A percentile compares a stretch with the other conserved stretches of the same genome.
Conservation (phyloP, 306 rosid genomes). For the Pyrus pyrifolia region DNA sequence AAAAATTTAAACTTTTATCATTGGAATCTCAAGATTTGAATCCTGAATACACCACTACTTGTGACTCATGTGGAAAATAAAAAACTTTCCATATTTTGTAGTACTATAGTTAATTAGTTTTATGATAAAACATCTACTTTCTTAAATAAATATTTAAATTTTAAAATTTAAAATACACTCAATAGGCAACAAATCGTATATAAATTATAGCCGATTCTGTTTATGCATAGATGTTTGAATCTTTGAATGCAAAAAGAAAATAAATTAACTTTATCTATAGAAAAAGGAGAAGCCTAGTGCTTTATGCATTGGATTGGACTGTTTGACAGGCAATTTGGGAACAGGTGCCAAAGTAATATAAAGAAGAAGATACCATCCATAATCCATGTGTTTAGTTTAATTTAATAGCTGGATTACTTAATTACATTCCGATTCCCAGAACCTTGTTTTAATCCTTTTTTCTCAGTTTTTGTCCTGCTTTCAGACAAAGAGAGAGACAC, state of each 20-base stretch:
- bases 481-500: neutral
- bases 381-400: neutral
- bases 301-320: neutral
- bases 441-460: neutral
- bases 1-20: too few relatives aligned
- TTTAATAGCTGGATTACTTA: neutral
- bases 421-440: constrained; percentile 27
- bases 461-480: neutral
- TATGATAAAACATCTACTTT: too few relatives aligned
- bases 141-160: too few relatives aligned
- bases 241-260: neutral
- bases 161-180: too few relatives aligned
- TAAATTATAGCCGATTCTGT: too few relatives aligned
- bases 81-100: too few relatives aligned
- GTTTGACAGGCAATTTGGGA: constrained; percentile 15
- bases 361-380: constrained; percentile 20
- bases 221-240: too few relatives aligned
- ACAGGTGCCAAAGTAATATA: constrained; percentile 31
- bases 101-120: too few relatives aligned
- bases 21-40: too few relatives aligned
- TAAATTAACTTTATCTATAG: neutral
- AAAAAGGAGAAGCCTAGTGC: neutral
- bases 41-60: too few relatives aligned
- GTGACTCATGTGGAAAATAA: too few relatives aligned
- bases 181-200: too few relatives aligned